These are phyloP conservation scores for Hylodesmum podocarpum DNA, from an alignment of 306 rosid species.

Conservation along the genomic window DNA sequence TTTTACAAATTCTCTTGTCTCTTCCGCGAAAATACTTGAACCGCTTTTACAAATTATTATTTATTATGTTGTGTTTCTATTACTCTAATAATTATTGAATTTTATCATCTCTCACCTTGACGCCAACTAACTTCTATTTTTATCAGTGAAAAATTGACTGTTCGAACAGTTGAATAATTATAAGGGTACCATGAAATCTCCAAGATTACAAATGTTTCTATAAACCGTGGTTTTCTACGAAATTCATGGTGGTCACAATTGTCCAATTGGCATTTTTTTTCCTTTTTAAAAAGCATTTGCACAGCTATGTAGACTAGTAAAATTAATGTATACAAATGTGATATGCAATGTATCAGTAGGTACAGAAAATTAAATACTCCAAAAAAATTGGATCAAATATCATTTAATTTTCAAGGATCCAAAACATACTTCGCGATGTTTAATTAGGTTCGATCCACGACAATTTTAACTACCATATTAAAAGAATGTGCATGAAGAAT, in stretches of 20 bases:
- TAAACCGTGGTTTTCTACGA: neutral
- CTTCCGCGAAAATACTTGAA: no score
- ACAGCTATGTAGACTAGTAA: slow-evolving; percentile 14
- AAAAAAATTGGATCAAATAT: slow-evolving; percentile 16
- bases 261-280: slow-evolving; percentile 14
- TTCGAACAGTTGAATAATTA: no score
- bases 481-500: slow-evolving; percentile 19
- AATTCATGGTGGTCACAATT: neutral
- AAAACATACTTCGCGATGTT: neutral
- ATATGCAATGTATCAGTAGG: slow-evolving; percentile 21
- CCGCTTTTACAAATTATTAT: no score
- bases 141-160: no score
- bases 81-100: no score
- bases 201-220: slow-evolving; percentile 18
- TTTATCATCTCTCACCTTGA: no score
- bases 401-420: neutral
- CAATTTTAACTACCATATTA: slow-evolving; percentile 6
- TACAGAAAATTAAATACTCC: slow-evolving; percentile 20
- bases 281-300: slow-evolving; percentile 3
- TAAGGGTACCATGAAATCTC: no score
- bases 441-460: slow-evolving; percentile 14
- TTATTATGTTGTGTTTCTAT: no score
- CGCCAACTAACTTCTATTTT: no score
- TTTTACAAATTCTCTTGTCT: no score
- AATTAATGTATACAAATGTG: neutral